Percentiles rank a stretch among this genome's conserved stretches.
phyloP scores from a whole-genome alignment of 139 green algal genomes.

The Chlorella sorokiniana region DNA sequence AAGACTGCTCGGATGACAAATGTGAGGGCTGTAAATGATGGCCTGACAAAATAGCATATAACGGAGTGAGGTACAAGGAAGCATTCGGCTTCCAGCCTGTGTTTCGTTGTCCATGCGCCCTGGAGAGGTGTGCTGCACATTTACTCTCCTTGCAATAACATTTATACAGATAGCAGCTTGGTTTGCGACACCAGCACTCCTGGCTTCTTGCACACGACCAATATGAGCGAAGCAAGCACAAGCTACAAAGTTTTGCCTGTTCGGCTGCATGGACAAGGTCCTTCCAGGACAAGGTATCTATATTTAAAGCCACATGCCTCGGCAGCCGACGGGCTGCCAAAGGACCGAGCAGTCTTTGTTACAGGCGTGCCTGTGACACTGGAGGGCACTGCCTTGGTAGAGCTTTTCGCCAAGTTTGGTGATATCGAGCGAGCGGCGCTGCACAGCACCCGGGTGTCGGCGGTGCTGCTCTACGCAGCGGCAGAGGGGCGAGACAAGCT shows the following conservation, averaged over 20 bases:
- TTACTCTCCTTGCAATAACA: no score
- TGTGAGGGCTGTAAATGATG: background rate
- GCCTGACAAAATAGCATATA: background rate
- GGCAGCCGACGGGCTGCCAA: constrained; percentile 6
- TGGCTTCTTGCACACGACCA: background rate
- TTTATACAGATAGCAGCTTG: no score
- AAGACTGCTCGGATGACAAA: no score
- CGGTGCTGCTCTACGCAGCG: constrained; percentile 59
- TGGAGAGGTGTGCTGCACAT: no score
- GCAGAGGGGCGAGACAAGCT: constrained; percentile 12
- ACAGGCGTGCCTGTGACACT: constrained; percentile 55
- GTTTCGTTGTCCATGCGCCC: no score
- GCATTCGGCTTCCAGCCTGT: no score
- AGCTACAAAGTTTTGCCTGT: constrained; percentile 24
- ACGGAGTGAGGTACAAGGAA: background rate
- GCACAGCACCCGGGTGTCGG: constrained; percentile 61
- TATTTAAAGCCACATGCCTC: constrained; percentile 36
- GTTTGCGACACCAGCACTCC: no score
- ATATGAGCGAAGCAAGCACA: background rate
- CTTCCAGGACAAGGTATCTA: constrained; percentile 15
- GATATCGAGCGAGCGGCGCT: constrained; percentile 57
- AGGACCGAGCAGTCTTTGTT: constrained; percentile 54
- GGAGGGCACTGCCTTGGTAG: constrained; percentile 42
- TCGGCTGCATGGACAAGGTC: background rate
- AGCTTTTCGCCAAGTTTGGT: constrained; percentile 67